Conservation (phyloP, 768 basidiomycete genomes). For the Strobilomyces confusus region DNA sequence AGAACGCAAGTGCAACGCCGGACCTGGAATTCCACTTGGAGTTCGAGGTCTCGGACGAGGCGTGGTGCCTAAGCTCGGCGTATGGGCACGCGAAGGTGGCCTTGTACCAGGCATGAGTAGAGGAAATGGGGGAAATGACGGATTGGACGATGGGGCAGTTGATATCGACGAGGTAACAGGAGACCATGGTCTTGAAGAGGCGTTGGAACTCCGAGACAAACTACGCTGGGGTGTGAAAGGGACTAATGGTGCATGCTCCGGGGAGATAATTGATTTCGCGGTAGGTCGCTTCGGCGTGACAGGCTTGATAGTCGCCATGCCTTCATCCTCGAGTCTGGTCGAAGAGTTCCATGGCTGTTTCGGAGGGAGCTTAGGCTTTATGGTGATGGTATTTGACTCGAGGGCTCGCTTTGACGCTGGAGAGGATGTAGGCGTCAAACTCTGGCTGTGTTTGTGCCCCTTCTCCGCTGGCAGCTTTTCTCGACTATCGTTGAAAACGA, state of each 20-base stretch:
- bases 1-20: slow-evolving; percentile 46
- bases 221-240: slow-evolving; percentile 57
- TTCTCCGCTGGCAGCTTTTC: slow-evolving; percentile 52
- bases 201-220: slow-evolving; percentile 68
- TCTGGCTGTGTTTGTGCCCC: slow-evolving; percentile 66
- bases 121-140: slow-evolving; percentile 35
- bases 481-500: slow-evolving; percentile 44
- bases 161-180: slow-evolving; percentile 69
- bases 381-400: slow-evolving; percentile 37
- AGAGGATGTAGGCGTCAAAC: slow-evolving; percentile 67
- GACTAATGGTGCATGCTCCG: slow-evolving; percentile 42
- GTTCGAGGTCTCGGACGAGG: slow-evolving; percentile 75
- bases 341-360: slow-evolving; percentile 79
- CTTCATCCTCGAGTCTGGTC: slow-evolving; percentile 64
- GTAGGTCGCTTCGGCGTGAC: slow-evolving; percentile 47
- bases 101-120: slow-evolving; percentile 27
- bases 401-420: slow-evolving; percentile 37
- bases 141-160: slow-evolving; percentile 53
- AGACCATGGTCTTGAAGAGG: slow-evolving; percentile 78
- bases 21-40: slow-evolving; percentile 74
- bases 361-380: slow-evolving; percentile 35
- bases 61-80: slow-evolving; percentile 42
- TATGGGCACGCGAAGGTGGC: slow-evolving; percentile 57
- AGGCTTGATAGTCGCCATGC: slow-evolving; percentile 42
- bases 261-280: slow-evolving; percentile 44